Base-by-base conservation (phyloP, 306 rosid genomes). In the Vigna hirtella region DNA sequence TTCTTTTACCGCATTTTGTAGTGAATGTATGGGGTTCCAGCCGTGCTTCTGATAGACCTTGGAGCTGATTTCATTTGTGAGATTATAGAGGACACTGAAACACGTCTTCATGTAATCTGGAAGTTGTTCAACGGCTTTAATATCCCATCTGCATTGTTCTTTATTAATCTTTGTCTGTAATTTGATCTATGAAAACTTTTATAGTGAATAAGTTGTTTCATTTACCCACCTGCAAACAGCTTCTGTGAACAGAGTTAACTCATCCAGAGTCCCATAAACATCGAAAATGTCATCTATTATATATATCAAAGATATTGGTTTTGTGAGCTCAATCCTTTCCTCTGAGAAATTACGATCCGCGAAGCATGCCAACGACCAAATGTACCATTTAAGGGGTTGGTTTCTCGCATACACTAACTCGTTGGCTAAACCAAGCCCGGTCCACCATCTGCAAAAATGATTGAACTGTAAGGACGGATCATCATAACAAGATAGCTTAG, bases 301-400 rank as follows among this genome's bases (percentile, higher is more conserved):
- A 55, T 89, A 91, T 53, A 93, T 70, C 59, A 93, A 78, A 36
- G 96, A 78, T 45, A 93, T 85, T 59, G 91, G 73, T 72, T 93
- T 91, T 76, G 94, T 85, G 45, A 93, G 90, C 70, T 88, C 90
- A 77, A 93, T 4, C 73, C 97, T 89, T 81, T 88, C 82, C 57
- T 88, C 77, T 24, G 94, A 81, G 17, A 79, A 66, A 45, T 10
- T 62, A 24, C 89, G 91, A 85, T 87, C 89, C 5, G 84, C 12
- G 4, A 87, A 84, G 68, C 89, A 82, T 53, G 86, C 91, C 82
- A 89, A 22, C 4, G 94, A 83, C 82, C 89, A 87, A 1, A 83
- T 48, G 75, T 89, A 86, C 98, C 98, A 93, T 86, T 91, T 93
- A 0, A 89, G 75, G 16, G 96, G 97, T 65, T 91, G 91, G 51